These are phyloP conservation scores for Corinectria fuckeliana DNA, from an alignment of 2,329 filamentous ascomycete genomes.

Conservation along the genomic window DNA sequence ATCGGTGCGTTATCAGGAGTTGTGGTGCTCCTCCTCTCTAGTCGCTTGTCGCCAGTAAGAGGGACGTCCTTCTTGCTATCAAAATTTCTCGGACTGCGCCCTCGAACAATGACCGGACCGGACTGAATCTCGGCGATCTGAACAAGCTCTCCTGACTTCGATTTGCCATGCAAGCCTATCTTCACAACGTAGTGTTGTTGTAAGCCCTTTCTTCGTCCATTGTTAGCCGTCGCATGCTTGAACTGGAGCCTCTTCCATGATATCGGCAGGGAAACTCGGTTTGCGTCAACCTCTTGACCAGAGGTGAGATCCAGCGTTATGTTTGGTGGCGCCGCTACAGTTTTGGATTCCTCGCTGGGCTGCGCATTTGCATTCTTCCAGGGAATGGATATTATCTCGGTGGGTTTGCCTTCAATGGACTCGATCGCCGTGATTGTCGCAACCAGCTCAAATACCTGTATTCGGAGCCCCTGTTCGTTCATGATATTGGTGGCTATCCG, in stretches of 20 bases:
- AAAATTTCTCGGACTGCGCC: conserved; percentile 91
- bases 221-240: conserved; percentile 95
- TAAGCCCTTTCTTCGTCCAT: conserved; percentile 89
- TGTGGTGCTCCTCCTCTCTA: conserved; percentile 53
- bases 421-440: conserved; percentile 86
- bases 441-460: conserved; percentile 78
- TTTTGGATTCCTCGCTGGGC: conserved; percentile 57
- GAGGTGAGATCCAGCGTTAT: conserved; percentile 61
- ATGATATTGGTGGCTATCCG: conserved; percentile 71
- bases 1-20: conserved; percentile 42
- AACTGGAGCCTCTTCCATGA: conserved; percentile 96
- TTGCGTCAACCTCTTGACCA: conserved; percentile 76
- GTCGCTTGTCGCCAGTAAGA: conserved; percentile 62
- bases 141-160: conserved; percentile 70
- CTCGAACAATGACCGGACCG: conserved; percentile 92
- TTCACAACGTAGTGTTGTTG: conserved; percentile 95
- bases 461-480: conserved; percentile 77
- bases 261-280: conserved; percentile 80
- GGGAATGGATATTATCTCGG: conserved; percentile 95
- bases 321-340: conserved; percentile 58
- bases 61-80: conserved; percentile 88
- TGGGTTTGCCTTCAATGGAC: conserved; percentile 88
- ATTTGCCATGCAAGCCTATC: conserved; percentile 80
- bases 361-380: conserved; percentile 82
- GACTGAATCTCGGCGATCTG: conserved; percentile 86